Conservation (phyloP, 2,329 filamentous ascomycete genomes). For the Eurotiales sp. region DNA sequence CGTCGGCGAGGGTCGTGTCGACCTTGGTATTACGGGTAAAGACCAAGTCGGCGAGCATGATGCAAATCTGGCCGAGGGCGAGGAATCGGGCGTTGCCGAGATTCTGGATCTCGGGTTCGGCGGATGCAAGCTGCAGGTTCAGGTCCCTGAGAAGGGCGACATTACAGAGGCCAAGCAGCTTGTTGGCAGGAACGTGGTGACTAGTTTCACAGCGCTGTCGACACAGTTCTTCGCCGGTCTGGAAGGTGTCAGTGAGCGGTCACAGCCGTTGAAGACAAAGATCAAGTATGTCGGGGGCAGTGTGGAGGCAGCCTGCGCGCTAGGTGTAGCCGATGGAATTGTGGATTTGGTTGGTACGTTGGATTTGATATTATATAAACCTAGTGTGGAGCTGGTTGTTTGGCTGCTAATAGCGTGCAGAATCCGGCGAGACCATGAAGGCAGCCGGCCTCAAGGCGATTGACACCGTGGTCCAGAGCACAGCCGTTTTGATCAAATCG, state of each 20-base stretch:
- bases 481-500: slow-evolving; percentile 88
- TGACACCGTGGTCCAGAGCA: slow-evolving; percentile 84
- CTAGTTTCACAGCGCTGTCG: slow-evolving; percentile 85
- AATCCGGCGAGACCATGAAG: slow-evolving; percentile 98
- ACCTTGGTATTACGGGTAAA: slow-evolving; percentile 88
- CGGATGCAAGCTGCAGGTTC: slow-evolving; percentile 89
- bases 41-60: slow-evolving; percentile 93
- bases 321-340: slow-evolving; percentile 94
- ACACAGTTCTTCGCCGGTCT: slow-evolving; percentile 78
- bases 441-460: slow-evolving; percentile 91
- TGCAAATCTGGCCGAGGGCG: slow-evolving; percentile 44
- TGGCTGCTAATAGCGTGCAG: slow-evolving; percentile 42
- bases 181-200: slow-evolving; percentile 88
- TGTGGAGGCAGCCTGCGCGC: slow-evolving; percentile 92
- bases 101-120: slow-evolving; percentile 90
- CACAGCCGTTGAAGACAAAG: slow-evolving; percentile 49
- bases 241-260: slow-evolving; percentile 48
- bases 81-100: slow-evolving; percentile 66
- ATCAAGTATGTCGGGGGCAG: slow-evolving; percentile 94
- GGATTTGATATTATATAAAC: too few species aligned
- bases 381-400: too few species aligned
- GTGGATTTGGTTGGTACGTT: slow-evolving; percentile 86
- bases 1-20: slow-evolving; percentile 88
- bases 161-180: slow-evolving; percentile 70
- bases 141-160: slow-evolving; percentile 81